Evolutionary conservation across 2,329 filamentous ascomycete genomes (phyloP), one percentile per base, ranked within the genome.

Genomic region (Pseudocercospora eumusae): DNA sequence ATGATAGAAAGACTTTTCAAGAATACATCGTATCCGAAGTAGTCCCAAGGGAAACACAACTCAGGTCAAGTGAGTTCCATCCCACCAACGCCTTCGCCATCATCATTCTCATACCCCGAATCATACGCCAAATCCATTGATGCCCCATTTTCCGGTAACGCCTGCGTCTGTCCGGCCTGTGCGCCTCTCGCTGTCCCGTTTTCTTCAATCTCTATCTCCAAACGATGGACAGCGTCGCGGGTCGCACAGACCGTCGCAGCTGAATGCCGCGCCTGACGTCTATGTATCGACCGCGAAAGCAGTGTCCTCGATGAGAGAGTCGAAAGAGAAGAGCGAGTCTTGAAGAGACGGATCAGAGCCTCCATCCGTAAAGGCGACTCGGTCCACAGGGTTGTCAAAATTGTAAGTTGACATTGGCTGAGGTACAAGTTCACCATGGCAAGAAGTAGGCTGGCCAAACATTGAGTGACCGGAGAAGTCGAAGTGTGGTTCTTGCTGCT

Each of bases 201-300:
- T 45, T 57, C 18, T 45, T 57, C 40, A 45, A 13, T 27, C 25
- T 47, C 62, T 57, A 63, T 66, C 68, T 68, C 65, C 57, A 52
- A 66, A 68, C 52, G 68, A 66, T 66, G 60, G 50, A 61, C 62
- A 69, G 66, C 75, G 75, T 76, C 75, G 66, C 71, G 21, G 52
- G 25, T 21, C 18, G 64, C 64, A 57, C 66, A 77, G 73, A 77
- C 74, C 78, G 79, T 81, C 79, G 79, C 79, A 76, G 78, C 76
- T 75, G 72, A 73, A 74, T 71, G 67, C 66, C 68, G 78, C 79
- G 79, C 79, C 77, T 76, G 74, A 76, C 77, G 75, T 75, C 75
- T 64, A 64, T 66, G 69, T 65, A 61, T 72, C 71, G 66, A 72
- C 68, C 69, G 77, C 76, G 71, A 77, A 76, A 70, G 74, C 72